A percentile compares a stretch with the other conserved stretches of the same genome.
These are phyloP conservation scores for Coniochaeta sp. DNA, from an alignment of 2,329 filamentous ascomycete species.

Conservation along the genomic window DNA sequence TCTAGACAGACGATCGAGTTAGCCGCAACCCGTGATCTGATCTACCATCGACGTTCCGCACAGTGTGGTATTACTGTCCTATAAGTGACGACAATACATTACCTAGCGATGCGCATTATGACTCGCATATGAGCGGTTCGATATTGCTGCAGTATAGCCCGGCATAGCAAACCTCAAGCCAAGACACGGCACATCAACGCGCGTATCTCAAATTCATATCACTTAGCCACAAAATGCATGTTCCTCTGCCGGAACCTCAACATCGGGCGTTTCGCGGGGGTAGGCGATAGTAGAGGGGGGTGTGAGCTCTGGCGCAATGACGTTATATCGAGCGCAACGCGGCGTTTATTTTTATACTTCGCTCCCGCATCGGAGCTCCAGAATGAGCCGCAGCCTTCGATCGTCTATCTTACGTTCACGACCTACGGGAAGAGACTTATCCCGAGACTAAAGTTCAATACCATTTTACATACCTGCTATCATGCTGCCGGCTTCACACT, in stretches of 20 bases:
- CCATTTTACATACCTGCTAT: no score
- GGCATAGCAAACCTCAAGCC: neutral
- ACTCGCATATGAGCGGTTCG: neutral
- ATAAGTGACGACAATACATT: neutral
- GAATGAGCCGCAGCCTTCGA: no score
- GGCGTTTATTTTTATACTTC: neutral
- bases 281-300: no score
- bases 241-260: no score
- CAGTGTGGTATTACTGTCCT: neutral
- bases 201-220: neutral
- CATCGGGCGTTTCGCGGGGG: neutral
- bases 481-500: no score
- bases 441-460: no score
- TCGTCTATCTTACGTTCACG: no score
- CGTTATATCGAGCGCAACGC: neutral
- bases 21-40: neutral
- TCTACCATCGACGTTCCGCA: neutral
- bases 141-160: neutral
- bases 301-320: neutral
- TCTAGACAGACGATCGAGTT: neutral
- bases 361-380: no score
- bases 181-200: neutral
- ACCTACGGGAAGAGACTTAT: no score
- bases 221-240: no score
- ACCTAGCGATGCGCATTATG: neutral